These are phyloP conservation scores for Hypoxylon fuscum DNA, from an alignment of 495 filamentous ascomycete genomes.

Conservation along the genomic window DNA sequence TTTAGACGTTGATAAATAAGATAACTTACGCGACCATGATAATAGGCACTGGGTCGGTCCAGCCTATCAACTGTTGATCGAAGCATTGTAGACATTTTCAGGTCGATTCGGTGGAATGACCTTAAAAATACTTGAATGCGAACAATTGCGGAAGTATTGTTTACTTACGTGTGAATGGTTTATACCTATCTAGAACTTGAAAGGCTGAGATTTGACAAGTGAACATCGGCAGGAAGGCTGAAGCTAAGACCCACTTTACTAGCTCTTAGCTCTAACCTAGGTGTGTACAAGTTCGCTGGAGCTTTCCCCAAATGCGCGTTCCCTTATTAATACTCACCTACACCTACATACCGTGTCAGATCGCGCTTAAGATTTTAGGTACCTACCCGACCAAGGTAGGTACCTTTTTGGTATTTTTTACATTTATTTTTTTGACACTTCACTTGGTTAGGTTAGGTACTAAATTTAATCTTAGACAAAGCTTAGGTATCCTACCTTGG, in stretches of 20 bases:
- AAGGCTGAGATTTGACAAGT: constrained; percentile 7
- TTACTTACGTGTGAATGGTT: neutral
- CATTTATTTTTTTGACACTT: no score
- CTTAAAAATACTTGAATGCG: neutral
- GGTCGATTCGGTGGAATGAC: neutral
- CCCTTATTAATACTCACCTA: no score
- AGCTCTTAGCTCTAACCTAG: constrained; percentile 10
- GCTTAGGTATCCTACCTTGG: no score
- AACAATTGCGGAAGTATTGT: no score
- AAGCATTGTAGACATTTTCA: constrained; percentile 22
- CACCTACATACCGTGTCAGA: constrained; percentile 7
- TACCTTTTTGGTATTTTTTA: no score
- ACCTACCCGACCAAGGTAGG: constrained; percentile 3
- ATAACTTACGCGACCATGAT: constrained; percentile 72
- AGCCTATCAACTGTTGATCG: constrained; percentile 83
- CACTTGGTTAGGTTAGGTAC: no score
- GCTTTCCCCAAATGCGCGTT: constrained; percentile 20
- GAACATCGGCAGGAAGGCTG: constrained; percentile 32
- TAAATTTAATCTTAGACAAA: neutral
- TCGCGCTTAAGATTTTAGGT: constrained; percentile 25
- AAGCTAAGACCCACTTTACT: constrained; percentile 19
- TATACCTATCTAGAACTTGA: neutral
- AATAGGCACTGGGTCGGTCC: constrained; percentile 91
- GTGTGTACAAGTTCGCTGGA: constrained; percentile 1
- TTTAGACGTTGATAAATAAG: constrained; percentile 10